Conservation (phyloP, 345 rosid genomes). For the Corchorus capsularis region DNA sequence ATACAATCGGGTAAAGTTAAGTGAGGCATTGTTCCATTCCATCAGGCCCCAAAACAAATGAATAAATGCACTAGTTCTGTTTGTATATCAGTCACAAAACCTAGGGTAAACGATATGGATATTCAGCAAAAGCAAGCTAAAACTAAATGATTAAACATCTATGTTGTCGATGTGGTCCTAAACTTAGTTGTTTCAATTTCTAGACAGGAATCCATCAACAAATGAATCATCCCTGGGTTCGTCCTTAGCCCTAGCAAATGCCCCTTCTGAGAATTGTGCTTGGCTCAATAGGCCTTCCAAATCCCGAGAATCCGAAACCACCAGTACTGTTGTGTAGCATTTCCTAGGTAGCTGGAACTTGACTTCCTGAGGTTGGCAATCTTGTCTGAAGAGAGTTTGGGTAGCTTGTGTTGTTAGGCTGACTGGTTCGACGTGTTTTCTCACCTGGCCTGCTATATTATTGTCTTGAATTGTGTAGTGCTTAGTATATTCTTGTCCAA, state of each 20-base stretch:
- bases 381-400: no score
- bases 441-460: no score
- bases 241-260: slow-evolving; percentile 62
- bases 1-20: not conserved
- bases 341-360: no score
- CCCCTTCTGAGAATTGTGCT: slow-evolving; percentile 34
- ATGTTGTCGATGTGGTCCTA: not conserved
- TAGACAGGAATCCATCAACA: slow-evolving; percentile 51
- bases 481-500: no score
- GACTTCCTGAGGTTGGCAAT: no score
- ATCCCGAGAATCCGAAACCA: slow-evolving; percentile 42
- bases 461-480: no score
- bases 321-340: slow-evolving; percentile 51
- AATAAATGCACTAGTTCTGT: slow-evolving; percentile 15
- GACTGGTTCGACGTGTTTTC: no score
- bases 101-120: not conserved
- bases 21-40: not conserved
- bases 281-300: slow-evolving; percentile 42
- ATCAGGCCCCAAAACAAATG: slow-evolving; percentile 3
- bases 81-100: not conserved
- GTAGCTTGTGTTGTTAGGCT: no score
- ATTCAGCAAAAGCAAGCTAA: not conserved
- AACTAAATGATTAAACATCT: not conserved
- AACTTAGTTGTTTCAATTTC: slow-evolving; percentile 27
- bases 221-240: slow-evolving; percentile 65